A percentile compares a stretch with the other conserved stretches of the same genome.
Conservation (phyloP, 2,329 filamentous ascomycete species). For the Fusarium sp. region DNA sequence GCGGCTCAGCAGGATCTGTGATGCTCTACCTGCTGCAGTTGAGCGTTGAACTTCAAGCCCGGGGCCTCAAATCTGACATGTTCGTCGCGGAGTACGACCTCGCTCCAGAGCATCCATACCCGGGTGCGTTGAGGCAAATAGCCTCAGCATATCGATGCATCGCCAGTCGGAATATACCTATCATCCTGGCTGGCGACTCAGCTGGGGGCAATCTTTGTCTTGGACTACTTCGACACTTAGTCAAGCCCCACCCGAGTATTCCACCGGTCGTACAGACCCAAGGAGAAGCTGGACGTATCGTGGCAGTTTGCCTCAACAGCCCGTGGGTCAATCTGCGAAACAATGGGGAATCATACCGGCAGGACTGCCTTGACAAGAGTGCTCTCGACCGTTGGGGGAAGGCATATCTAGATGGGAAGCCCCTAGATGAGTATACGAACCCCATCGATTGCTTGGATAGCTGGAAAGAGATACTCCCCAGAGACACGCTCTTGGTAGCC, state of each 20-base stretch:
- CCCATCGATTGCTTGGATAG: background rate
- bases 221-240: background rate
- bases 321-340: background rate
- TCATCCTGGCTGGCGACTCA: background rate
- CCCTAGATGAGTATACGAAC: background rate
- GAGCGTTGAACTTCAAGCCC: background rate
- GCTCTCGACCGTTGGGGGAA: background rate
- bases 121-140: background rate
- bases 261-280: accelerated
- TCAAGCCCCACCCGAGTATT: background rate
- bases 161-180: accelerated
- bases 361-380: background rate
- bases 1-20: background rate
- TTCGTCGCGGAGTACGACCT: background rate
- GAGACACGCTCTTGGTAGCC: background rate
- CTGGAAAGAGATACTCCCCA: background rate
- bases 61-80: background rate
- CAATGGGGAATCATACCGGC: background rate
- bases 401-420: background rate
- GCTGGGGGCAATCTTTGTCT: background rate
- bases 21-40: background rate
- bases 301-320: background rate
- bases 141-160: background rate
- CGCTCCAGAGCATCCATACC: background rate
- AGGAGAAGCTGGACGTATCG: background rate